Conservation (phyloP, 306 rosid genomes). For the Begonia masoniana region DNA sequence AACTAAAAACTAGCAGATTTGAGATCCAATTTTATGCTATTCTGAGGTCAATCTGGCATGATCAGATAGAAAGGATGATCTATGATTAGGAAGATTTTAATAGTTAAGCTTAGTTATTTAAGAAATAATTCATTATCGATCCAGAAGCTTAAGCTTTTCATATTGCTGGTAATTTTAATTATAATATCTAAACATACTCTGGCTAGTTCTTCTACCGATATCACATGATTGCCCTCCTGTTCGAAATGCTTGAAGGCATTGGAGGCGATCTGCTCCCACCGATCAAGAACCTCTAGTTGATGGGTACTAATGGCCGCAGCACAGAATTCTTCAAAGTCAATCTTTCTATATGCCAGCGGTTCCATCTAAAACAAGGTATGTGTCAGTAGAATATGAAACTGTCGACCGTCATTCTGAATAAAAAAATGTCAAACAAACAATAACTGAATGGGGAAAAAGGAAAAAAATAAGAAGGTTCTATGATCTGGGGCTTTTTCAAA, state of each 20-base stretch:
- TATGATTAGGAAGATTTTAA: not conserved
- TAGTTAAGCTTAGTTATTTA: slow-evolving; percentile 4
- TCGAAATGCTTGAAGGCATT: slow-evolving; percentile 64
- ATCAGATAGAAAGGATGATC: no score
- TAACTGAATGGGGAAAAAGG: not conserved
- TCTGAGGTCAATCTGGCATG: not conserved
- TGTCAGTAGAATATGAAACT: slow-evolving; percentile 5
- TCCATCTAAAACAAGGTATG: slow-evolving; percentile 50
- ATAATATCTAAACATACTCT: slow-evolving; percentile 36
- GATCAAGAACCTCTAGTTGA: slow-evolving; percentile 79
- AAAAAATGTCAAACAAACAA: not conserved
- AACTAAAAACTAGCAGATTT: not conserved
- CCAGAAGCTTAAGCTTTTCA: not conserved
- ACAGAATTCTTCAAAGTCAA: slow-evolving; percentile 90
- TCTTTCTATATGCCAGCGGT: slow-evolving; percentile 40
- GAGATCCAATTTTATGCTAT: not conserved
- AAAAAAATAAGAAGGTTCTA: not conserved
- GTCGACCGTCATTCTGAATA: not conserved
- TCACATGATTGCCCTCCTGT: slow-evolving; percentile 57
- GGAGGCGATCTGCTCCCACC: slow-evolving; percentile 73
- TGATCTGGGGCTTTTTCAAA: no score
- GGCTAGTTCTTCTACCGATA: slow-evolving; percentile 78
- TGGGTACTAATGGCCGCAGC: slow-evolving; percentile 79
- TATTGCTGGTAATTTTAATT: not conserved
- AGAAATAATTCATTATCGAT: no score